Percentiles rank a stretch among this genome's conserved stretches.
Evolutionary conservation across 2,329 filamentous ascomycete species (phyloP).

Genomic region (Hymenoscyphus repandus): DNA sequence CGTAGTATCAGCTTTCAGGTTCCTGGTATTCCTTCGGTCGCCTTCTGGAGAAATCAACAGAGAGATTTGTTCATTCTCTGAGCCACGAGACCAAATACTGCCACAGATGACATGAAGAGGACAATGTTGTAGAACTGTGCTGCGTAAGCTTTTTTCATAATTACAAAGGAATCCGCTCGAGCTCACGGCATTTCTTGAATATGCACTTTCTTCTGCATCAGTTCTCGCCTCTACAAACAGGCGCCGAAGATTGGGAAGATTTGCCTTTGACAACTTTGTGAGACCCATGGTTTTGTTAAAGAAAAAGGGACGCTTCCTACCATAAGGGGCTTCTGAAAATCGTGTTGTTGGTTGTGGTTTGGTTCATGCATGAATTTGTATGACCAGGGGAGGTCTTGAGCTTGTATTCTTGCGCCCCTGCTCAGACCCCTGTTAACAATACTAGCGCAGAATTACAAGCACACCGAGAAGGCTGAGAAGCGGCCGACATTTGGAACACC

Average conservation of each 20-base stretch:
- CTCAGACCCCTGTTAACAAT: background rate
- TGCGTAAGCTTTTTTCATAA: constrained; percentile 9
- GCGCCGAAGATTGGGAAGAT: constrained; percentile 87
- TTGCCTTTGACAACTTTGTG: constrained; percentile 44
- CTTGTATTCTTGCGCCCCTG: background rate
- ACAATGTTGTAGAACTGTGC: constrained; percentile 93
- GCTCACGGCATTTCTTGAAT: constrained; percentile 85
- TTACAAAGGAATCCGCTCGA: constrained; percentile 4
- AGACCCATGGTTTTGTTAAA: constrained; percentile 16
- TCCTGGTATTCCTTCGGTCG: too few species aligned
- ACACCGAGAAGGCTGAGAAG: background rate
- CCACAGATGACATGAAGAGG: constrained; percentile 92
- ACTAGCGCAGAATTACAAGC: background rate
- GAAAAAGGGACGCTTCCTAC: background rate
- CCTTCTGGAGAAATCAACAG: background rate
- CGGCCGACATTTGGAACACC: background rate
- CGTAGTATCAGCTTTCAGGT: background rate
- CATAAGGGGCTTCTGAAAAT: background rate
- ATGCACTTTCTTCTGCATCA: constrained; percentile 89
- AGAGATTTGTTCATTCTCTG: constrained; percentile 59
- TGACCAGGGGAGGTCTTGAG: background rate
- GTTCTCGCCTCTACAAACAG: constrained; percentile 93
- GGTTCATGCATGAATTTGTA: background rate
- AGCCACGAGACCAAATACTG: constrained; percentile 87
- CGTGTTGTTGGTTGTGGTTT: background rate